Evolutionary conservation across 169 alveolate species (phyloP).

Genomic region (Plasmodium fragile): DNA sequence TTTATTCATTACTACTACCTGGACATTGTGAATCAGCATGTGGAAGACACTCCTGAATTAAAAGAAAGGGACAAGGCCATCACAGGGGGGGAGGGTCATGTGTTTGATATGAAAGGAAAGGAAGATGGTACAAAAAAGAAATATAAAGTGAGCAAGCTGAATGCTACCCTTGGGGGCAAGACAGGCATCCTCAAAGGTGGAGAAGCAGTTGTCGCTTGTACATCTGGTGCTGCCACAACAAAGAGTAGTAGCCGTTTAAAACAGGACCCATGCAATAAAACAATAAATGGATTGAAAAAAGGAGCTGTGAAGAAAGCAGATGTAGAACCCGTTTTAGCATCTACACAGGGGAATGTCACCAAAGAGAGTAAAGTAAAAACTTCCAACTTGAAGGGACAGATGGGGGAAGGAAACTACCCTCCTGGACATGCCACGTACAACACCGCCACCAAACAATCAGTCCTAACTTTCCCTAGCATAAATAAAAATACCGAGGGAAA

Average conservation of each 20-base stretch:
- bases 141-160: not conserved
- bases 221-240: not conserved
- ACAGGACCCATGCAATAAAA: not conserved
- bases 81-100: not conserved
- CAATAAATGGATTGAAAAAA: not conserved
- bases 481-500: not conserved
- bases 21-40: not conserved
- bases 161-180: not conserved
- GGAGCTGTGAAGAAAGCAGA: not conserved
- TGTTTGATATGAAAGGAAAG: not conserved
- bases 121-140: slow-evolving; percentile 34
- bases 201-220: not conserved
- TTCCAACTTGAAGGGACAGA: not conserved
- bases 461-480: not conserved
- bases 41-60: not conserved
- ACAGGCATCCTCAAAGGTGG: not conserved
- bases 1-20: slow-evolving; percentile 44
- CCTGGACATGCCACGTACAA: not conserved
- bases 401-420: not conserved
- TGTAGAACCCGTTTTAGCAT: not conserved
- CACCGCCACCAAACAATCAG: not conserved
- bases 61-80: not conserved
- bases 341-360: not conserved
- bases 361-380: not conserved
- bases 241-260: not conserved